A percentile compares a stretch with the other conserved stretches of the same genome.
These are phyloP conservation scores for Pyropia yezoensis DNA, from an alignment of 23 red algal genomes.

Conservation along the genomic window DNA sequence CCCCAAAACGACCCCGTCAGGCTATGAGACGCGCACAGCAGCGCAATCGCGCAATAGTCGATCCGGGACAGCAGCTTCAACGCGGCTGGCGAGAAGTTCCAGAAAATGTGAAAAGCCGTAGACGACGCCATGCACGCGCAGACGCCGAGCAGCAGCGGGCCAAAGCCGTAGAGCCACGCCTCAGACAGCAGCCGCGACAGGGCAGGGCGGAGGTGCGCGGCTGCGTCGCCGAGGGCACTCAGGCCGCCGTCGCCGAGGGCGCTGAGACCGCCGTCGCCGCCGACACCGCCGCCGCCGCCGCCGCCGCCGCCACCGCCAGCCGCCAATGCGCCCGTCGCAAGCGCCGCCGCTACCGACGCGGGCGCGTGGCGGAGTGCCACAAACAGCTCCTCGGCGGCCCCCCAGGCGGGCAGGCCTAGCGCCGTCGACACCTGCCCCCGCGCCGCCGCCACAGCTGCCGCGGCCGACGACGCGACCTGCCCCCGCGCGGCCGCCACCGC, in stretches of 20 bases:
- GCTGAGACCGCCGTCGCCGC: neutral
- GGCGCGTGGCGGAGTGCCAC: no score
- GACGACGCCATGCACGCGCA: conserved; percentile 47
- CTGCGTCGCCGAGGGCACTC: neutral
- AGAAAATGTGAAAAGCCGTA: conserved; percentile 51
- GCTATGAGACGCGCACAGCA: conserved; percentile 45
- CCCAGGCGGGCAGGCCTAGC: no score
- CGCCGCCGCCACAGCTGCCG: no score
- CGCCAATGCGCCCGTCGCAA: no score
- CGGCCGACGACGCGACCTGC: no score
- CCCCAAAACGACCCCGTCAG: conserved; percentile 36
- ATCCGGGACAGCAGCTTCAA: conserved; percentile 27
- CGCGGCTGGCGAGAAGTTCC: conserved; percentile 18
- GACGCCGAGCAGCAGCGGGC: conserved; percentile 38
- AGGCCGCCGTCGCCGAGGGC: conserved; percentile 21
- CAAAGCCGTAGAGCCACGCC: conserved; percentile 8
- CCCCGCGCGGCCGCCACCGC: no score
- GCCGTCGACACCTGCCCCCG: no score
- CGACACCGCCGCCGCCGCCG: no score
- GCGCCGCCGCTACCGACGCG: no score
- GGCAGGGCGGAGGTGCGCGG: conserved; percentile 8
- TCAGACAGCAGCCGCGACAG: conserved; percentile 18
- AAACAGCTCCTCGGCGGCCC: no score
- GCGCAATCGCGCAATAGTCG: conserved; percentile 65
- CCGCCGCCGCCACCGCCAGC: no score